A percentile compares a stretch with the other conserved stretches of the same genome.
These are phyloP conservation scores for Hamigera avellanea DNA, from an alignment of 495 filamentous ascomycete species.

Conservation along the genomic window DNA sequence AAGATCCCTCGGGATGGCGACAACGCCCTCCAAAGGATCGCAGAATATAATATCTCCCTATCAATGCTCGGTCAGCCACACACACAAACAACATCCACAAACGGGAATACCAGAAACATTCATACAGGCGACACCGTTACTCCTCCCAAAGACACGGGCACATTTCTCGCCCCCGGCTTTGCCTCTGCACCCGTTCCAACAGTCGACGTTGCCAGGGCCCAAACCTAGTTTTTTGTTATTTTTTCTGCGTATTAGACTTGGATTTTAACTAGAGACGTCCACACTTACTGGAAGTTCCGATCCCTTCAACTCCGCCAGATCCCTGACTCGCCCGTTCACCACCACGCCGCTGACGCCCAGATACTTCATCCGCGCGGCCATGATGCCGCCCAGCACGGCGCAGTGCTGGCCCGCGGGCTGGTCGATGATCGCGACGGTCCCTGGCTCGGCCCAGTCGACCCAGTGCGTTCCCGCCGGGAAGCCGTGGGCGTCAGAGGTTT, in stretches of 20 bases:
- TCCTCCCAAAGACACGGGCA: constrained; percentile 37
- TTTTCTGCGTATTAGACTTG: not conserved
- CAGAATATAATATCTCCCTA: constrained; percentile 54
- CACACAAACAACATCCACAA: not conserved
- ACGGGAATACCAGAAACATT: not conserved
- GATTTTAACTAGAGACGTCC: not conserved
- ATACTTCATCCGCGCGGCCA: constrained; percentile 49
- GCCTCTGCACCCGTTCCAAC: constrained; percentile 50
- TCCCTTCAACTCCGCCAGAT: constrained; percentile 40
- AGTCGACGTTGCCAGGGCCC: constrained; percentile 43
- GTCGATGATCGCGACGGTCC: constrained; percentile 45
- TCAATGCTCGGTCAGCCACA: not conserved
- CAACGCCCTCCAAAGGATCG: constrained; percentile 49
- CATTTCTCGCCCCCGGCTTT: constrained; percentile 42
- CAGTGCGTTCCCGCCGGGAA: constrained; percentile 41
- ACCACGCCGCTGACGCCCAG: constrained; percentile 44
- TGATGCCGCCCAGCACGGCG: constrained; percentile 57
- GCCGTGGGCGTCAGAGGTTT: constrained; percentile 16
- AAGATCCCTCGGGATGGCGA: constrained; percentile 44
- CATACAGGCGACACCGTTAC: constrained; percentile 37
- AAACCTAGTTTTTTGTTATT: constrained; percentile 26
- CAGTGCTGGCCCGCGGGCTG: constrained; percentile 49
- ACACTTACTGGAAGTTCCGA: constrained; percentile 36
- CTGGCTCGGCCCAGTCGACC: constrained; percentile 42
- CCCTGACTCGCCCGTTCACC: constrained; percentile 50